Conservation (phyloP, 2,329 filamentous ascomycete genomes). For the Domatiomyces globalis region DNA sequence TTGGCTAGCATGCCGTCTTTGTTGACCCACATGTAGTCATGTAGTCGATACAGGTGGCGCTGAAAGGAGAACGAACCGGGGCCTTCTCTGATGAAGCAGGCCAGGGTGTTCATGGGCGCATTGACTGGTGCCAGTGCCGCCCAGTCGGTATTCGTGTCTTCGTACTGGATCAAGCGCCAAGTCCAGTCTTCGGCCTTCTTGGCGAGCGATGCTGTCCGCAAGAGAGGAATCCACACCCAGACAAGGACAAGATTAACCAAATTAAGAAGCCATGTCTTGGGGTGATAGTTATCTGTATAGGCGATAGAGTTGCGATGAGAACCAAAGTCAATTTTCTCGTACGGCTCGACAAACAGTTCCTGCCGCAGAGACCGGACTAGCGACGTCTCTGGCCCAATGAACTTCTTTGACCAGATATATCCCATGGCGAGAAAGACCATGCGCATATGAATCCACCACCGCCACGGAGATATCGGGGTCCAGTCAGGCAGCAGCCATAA, state of each 20-base stretch:
- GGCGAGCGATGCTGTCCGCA: slow-evolving; percentile 53
- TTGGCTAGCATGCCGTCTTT: slow-evolving; percentile 86
- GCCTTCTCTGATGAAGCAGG: slow-evolving; percentile 73
- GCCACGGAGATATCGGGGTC: slow-evolving; percentile 78
- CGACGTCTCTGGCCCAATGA: slow-evolving; percentile 61
- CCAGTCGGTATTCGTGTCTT: slow-evolving; percentile 86
- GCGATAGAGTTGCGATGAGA: slow-evolving; percentile 71
- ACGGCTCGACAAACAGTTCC: slow-evolving; percentile 70
- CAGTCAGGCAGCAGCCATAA: slow-evolving; percentile 86
- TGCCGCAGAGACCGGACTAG: slow-evolving; percentile 58
- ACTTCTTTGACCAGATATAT: slow-evolving; percentile 73
- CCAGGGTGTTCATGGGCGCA: slow-evolving; percentile 75
- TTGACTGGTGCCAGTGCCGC: slow-evolving; percentile 79
- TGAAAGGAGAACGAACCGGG: slow-evolving; percentile 56
- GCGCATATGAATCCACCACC: slow-evolving; percentile 98
- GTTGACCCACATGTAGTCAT: slow-evolving; percentile 87
- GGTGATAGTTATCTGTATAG: slow-evolving; percentile 74
- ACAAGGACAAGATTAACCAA: slow-evolving; percentile 63
- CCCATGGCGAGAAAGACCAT: slow-evolving; percentile 90
- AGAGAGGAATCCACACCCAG: slow-evolving; percentile 64
- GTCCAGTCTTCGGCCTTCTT: slow-evolving; percentile 65
- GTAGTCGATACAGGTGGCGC: slow-evolving; percentile 63
- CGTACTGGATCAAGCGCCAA: slow-evolving; percentile 72
- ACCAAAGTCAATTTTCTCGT: slow-evolving; percentile 63
- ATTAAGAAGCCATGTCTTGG: slow-evolving; percentile 75